Percentiles rank a stretch among this genome's conserved stretches.
phyloP scores from a whole-genome alignment of 148 eudicot species.

The Talinum fruticosum region DNA sequence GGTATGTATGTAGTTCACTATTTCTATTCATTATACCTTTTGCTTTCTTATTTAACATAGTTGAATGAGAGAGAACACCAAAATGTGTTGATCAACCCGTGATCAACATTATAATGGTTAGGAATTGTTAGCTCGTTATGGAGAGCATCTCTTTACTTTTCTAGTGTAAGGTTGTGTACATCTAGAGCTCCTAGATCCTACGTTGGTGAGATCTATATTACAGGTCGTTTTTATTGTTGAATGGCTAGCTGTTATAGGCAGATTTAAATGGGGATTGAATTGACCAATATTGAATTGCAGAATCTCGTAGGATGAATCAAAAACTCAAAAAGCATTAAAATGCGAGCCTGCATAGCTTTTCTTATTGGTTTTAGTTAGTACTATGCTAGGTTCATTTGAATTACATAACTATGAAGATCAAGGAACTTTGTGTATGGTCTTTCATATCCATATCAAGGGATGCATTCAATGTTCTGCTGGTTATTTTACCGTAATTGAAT shows the following conservation, averaged over 20 bases:
- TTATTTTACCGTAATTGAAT: background rate
- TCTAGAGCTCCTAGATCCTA: background rate
- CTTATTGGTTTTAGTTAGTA: background rate
- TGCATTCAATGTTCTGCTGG: background rate
- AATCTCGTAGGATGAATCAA: background rate
- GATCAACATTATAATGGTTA: background rate
- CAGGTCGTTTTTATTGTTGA: background rate
- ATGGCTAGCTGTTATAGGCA: background rate
- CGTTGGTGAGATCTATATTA: too few relatives aligned
- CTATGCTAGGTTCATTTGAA: background rate
- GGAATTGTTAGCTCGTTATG: background rate
- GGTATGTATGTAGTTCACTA: slow-evolving; percentile 56
- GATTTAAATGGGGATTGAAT: background rate
- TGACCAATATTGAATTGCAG: background rate
- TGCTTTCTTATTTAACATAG: background rate
- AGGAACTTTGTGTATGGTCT: background rate
- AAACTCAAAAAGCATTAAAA: background rate
- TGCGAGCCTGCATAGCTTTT: background rate
- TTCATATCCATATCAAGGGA: background rate
- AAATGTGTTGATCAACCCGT: background rate
- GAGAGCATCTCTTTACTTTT: background rate
- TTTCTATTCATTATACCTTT: background rate
- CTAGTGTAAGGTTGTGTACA: background rate
- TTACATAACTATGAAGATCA: background rate
- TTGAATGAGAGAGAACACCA: background rate